Base-by-base conservation (phyloP, 1,284 basidiomycete genomes). In the Ganoderma sinense region DNA sequence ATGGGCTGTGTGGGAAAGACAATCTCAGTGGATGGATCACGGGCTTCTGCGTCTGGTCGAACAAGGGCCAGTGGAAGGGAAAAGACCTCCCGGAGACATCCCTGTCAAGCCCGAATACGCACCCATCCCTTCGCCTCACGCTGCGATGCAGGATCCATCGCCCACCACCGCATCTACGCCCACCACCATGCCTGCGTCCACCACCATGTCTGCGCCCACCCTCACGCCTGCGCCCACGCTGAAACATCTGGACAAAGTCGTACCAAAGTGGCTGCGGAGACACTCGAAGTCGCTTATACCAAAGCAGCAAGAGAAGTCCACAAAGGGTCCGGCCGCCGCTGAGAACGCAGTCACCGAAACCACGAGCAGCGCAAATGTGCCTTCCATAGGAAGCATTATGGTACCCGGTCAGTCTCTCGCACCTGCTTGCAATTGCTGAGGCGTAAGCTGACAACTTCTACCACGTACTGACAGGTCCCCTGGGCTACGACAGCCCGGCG, bases 31-130 rank as follows among this genome's bases (percentile, higher is more conserved):
- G 81, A 4, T 84, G 83, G 83, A 72, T 84, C 69, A 82, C 80
- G 29, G 83, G 80, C 0, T 85, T 85, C 66, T 81, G 79, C 70
- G 80, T 81, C 4, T 84, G 83, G 74, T 74, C 2, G 80, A 81
- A 10, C 68, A 75, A 40, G 82, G 83, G 80, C 14, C 59, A 29
- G 29, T 41, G 62, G 31, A 51, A 33, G 6, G 45, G 18, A 11
- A 45, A 3, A 7, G 8, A 18, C 43, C 43, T 39, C 31, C 29
- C 45, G 18, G 18, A 29, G 45, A 13, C 43, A 11, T 36, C n/a
- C 43, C 40, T 7, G 8, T 36, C 20, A 41, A 31, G 29, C 43
- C 43, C 2, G 45, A 43, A 11, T 41, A 48, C 45, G 45, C 31
- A 31, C 43, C n/a, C 1, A 11, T 48, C 45, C 8, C n/a, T 8